Conservation (phyloP, 306 rosid genomes). For the Pueraria montana region DNA sequence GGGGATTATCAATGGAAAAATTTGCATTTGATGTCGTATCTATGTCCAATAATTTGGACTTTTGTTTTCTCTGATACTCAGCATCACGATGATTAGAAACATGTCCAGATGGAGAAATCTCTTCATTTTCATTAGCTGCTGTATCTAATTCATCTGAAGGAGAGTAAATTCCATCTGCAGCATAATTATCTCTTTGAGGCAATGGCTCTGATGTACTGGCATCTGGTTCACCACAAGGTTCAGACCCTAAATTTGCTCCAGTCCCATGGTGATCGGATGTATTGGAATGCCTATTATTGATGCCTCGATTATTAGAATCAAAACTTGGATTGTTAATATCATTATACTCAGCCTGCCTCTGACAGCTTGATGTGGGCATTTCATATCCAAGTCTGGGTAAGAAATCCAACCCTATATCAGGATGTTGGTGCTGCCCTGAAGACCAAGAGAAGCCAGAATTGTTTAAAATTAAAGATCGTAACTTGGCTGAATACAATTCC, state of each 20-base stretch:
- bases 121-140: constrained; percentile 83
- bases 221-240: constrained; percentile 78
- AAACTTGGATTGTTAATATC: constrained; percentile 60
- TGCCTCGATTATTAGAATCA: constrained; percentile 63
- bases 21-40: constrained; percentile 53
- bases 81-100: constrained; percentile 55
- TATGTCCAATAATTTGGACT: constrained; percentile 49
- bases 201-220: constrained; percentile 84
- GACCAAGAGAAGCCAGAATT: constrained; percentile 71
- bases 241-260: constrained; percentile 71
- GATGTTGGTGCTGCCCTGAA: constrained; percentile 68
- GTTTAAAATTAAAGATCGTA: constrained; percentile 69
- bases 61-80: constrained; percentile 51
- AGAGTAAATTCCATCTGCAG: constrained; percentile 66
- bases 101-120: constrained; percentile 63
- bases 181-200: constrained; percentile 62
- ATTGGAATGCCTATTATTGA: constrained; percentile 54
- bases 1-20: constrained; percentile 48
- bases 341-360: constrained; percentile 63
- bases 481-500: constrained; percentile 73
- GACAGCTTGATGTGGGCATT: constrained; percentile 64
- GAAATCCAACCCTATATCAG: constrained; percentile 64
- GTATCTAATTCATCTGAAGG: constrained; percentile 70
- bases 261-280: constrained; percentile 49
- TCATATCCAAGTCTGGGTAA: constrained; percentile 65